These are phyloP conservation scores for Enteropsectra breve DNA, from an alignment of 371 early-diverging fungal species.

Conservation along the genomic window DNA sequence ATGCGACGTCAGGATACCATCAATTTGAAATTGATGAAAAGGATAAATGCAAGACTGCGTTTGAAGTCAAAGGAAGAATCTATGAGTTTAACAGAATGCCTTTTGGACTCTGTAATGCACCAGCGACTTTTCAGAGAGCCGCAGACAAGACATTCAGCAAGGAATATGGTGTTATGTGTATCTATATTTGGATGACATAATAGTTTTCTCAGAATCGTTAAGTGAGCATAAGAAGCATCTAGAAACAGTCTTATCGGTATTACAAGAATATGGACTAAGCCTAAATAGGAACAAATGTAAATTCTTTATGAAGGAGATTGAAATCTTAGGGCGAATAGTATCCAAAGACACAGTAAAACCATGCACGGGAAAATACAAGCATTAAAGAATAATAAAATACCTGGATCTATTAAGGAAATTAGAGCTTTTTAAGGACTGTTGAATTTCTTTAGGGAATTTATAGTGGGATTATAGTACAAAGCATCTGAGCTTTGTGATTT, in stretches of 20 bases:
- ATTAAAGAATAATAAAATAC: conserved; percentile 4
- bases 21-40: conserved; percentile 23
- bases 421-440: conserved; percentile 8
- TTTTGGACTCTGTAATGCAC: conserved; percentile 34
- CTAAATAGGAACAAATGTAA: conserved; percentile 27
- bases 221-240: conserved; percentile 28
- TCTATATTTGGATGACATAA: conserved; percentile 38
- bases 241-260: conserved; percentile 10
- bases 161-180: conserved; percentile 4
- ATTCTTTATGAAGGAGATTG: conserved; percentile 15
- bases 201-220: conserved; percentile 15
- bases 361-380: conserved; percentile 16
- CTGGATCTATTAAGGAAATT: background rate
- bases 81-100: conserved; percentile 38
- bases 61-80: conserved; percentile 5
- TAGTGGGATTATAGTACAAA: conserved; percentile 7
- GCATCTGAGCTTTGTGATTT: conserved; percentile 2
- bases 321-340: conserved; percentile 25
- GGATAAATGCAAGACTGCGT: conserved; percentile 41
- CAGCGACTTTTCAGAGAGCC: conserved; percentile 38
- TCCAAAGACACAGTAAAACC: conserved; percentile 14
- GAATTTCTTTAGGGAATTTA: conserved; percentile 19
- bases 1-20: conserved; percentile 39
- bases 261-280: conserved; percentile 16
- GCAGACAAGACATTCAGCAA: conserved; percentile 37